A percentile compares a stretch with the other conserved stretches of the same genome.
Conservation (phyloP, 2,329 filamentous ascomycete genomes). For the Boeremia lycopersici region DNA sequence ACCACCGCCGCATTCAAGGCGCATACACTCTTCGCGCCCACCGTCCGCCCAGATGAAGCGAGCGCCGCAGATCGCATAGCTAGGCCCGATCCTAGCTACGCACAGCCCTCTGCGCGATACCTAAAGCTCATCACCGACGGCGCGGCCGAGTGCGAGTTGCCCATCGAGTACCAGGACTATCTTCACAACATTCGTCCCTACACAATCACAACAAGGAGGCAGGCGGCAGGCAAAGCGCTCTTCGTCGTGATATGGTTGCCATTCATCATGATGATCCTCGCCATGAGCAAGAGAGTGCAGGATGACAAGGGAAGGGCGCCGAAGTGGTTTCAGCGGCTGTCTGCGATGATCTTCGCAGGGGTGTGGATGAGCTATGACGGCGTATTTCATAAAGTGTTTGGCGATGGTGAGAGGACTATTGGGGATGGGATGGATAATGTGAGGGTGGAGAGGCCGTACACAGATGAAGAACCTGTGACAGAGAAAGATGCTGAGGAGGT, state of each 20-base stretch:
- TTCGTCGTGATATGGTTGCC: slow-evolving; percentile 68
- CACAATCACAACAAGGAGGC: slow-evolving; percentile 68
- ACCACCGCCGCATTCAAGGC: slow-evolving; percentile 72
- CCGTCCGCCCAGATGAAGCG: slow-evolving; percentile 21
- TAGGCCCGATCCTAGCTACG: slow-evolving; percentile 72
- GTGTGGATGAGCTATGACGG: slow-evolving; percentile 71
- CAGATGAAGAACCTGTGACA: background rate
- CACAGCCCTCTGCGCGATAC: slow-evolving; percentile 84
- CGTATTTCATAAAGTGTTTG: slow-evolving; percentile 71
- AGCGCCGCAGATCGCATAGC: slow-evolving; percentile 51
- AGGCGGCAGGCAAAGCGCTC: slow-evolving; percentile 68
- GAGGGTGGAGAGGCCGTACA: background rate
- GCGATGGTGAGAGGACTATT: slow-evolving; percentile 78
- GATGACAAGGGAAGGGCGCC: slow-evolving; percentile 73
- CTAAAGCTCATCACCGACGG: slow-evolving; percentile 79
- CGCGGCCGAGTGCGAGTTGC: slow-evolving; percentile 79
- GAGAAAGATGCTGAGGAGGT: slow-evolving; percentile 18
- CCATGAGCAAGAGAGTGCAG: slow-evolving; percentile 57
- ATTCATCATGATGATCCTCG: slow-evolving; percentile 60
- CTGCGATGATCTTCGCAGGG: slow-evolving; percentile 60
- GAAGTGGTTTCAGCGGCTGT: slow-evolving; percentile 64
- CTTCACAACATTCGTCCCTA: slow-evolving; percentile 73
- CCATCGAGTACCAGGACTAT: slow-evolving; percentile 76
- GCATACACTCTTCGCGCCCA: slow-evolving; percentile 80
- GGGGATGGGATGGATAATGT: slow-evolving; percentile 25